These are phyloP conservation scores for Helminthosporium solani DNA, from an alignment of 2,329 filamentous ascomycete genomes.

Conservation along the genomic window DNA sequence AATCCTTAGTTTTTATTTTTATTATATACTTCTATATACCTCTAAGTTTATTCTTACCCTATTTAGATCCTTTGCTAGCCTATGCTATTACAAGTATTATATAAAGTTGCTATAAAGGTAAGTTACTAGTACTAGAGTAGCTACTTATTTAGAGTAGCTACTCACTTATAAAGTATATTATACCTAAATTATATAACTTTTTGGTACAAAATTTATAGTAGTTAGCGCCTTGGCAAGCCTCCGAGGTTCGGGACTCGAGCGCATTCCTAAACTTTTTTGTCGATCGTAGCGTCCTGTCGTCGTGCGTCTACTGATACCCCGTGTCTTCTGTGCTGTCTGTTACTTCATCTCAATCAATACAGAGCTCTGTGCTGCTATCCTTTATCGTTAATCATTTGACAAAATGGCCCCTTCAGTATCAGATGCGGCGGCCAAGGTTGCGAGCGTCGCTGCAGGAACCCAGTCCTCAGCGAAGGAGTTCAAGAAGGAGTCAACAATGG, in stretches of 20 bases:
- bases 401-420: conserved; percentile 32
- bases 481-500: conserved; percentile 86
- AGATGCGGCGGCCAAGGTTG: conserved; percentile 32
- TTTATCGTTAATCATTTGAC: background rate
- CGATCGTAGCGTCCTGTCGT: background rate
- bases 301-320: conserved; percentile 9
- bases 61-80: too few species aligned
- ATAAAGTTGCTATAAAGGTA: too few species aligned
- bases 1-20: too few species aligned
- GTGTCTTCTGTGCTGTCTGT: background rate
- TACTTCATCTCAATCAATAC: background rate
- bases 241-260: conserved; percentile 3
- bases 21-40: too few species aligned
- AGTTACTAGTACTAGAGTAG: too few species aligned
- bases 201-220: too few species aligned
- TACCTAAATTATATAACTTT: too few species aligned
- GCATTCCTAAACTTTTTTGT: conserved; percentile 9
- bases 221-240: conserved; percentile 9
- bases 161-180: too few species aligned
- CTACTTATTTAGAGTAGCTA: too few species aligned
- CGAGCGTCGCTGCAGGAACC: conserved; percentile 29
- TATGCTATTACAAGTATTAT: too few species aligned
- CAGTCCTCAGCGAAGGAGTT: conserved; percentile 57
- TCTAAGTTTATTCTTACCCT: too few species aligned
- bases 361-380: background rate